Conservation (phyloP, 352 stramenopile species). For the Globisporangium middletonii region DNA sequence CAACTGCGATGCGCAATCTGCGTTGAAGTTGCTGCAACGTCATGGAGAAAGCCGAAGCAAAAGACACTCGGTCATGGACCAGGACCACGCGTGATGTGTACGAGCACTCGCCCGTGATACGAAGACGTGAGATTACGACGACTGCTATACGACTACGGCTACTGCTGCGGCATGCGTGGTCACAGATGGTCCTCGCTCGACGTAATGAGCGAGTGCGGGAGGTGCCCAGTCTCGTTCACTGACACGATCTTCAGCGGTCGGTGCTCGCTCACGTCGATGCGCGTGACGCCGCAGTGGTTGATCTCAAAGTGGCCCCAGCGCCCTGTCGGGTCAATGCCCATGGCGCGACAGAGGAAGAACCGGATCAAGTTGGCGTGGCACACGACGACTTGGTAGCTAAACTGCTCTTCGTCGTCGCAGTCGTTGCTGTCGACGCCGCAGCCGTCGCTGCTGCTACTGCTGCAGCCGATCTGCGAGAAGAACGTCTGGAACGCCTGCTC, state of each 20-base stretch:
- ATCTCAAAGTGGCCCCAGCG: conserved; percentile 83
- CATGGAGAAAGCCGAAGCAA: no score
- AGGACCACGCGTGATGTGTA: not conserved
- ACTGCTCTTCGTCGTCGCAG: conserved; percentile 33
- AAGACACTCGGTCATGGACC: no score
- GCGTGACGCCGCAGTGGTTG: conserved; percentile 79
- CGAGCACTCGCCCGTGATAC: not conserved
- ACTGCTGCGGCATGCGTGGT: conserved; percentile 7
- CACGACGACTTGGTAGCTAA: conserved; percentile 62
- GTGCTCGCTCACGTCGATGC: conserved; percentile 65
- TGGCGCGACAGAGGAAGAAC: conserved; percentile 72
- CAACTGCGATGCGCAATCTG: not conserved
- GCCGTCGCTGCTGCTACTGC: not conserved
- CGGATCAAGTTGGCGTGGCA: conserved; percentile 83
- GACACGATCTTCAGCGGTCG: conserved; percentile 64
- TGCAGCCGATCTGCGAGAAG: conserved; percentile 22
- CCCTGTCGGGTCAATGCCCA: conserved; percentile 47
- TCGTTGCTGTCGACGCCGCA: conserved; percentile 18
- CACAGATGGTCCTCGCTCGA: conserved; percentile 83
- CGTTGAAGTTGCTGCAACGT: not conserved
- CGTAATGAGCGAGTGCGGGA: conserved; percentile 70
- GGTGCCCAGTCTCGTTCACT: conserved; percentile 77
- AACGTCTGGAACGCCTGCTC: conserved; percentile 50
- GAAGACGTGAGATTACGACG: not conserved
- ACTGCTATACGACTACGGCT: not conserved